Conservation (phyloP, 257 asterid genomes). For the Prunella vulgaris region DNA sequence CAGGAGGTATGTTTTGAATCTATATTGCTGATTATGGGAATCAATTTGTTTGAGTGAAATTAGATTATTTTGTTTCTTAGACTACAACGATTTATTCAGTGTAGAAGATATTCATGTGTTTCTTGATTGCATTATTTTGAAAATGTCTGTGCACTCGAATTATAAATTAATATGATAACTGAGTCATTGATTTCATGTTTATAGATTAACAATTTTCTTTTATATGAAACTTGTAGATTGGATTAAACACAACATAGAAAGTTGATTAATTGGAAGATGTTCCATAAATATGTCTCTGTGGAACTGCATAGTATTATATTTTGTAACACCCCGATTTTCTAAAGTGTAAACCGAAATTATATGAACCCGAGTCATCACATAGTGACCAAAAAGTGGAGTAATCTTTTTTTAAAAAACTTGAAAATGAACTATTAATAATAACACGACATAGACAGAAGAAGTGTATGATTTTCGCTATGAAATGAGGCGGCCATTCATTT, state of each 20-base stretch:
- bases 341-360: no score
- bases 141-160: conserved; percentile 8
- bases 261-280: conserved; percentile 10
- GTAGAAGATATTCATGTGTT: neutral
- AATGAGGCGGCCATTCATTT: no score
- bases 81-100: neutral
- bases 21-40: neutral
- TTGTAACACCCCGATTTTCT: no score
- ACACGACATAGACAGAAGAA: no score
- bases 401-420: no score
- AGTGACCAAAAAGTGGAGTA: no score
- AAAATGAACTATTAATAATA: no score
- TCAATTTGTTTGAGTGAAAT: conserved; percentile 6
- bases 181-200: conserved; percentile 7
- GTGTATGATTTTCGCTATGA: no score
- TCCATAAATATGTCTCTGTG: conserved; percentile 5
- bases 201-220: conserved; percentile 1
- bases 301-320: neutral
- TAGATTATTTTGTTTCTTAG: conserved; percentile 1
- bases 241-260: conserved; percentile 2
- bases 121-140: conserved; percentile 9
- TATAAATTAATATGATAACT: neutral
- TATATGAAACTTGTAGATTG: conserved; percentile 16
- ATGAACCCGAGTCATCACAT: no score
- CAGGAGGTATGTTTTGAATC: conserved; percentile 59